Base-by-base conservation (phyloP, 1,139 yeast genomes). In the Blastobotrys malaysiensis region DNA sequence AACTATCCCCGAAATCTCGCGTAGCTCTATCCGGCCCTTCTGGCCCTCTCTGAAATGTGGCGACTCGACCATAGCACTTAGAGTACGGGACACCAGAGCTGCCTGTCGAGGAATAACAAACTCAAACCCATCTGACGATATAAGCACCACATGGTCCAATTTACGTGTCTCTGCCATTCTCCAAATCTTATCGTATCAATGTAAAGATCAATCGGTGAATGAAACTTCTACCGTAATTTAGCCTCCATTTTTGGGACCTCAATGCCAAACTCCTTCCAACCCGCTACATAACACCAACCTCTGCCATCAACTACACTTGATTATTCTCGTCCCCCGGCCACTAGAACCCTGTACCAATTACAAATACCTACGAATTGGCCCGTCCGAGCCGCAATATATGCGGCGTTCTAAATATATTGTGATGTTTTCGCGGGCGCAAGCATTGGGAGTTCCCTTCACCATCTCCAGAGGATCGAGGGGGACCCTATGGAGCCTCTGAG, bases 21-120 rank as follows among this genome's bases (percentile, higher is more conserved):
- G 71, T 50, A 82, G 68, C 31, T 66, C 67, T 48, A 83, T 80
- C 55, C 72, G 72, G 20, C 66, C 85, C 75, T 52, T 80, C 70
- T 65, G 74, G 61, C 69, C 82, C 77, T 71, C 86, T 74, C 67
- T 77, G 75, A 70, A 83, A 73, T 52, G 61, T 73, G 63, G 56
- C 59, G 63, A 62, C 52, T 80, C 82, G 53, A 87, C 82, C 69
- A 86, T 84, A 51, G 84, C 82, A 57, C 82, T 77, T 55, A 93
- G 73, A 1, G 95, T 91, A 0, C 95, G 89, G 1, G 97, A 88
- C 2, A 89, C 82, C 71, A 78, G 74, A 0, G 97, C 98, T 0
- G 91, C 95, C 43, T 88, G 91, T 58, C 83, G 80, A 26, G 83
- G 71, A 3, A 93, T 75, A 9, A 83, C 75, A 64, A 81, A 88